Conservation (phyloP, 2,329 filamentous ascomycete genomes). For the Amylocarpus encephaloides region DNA sequence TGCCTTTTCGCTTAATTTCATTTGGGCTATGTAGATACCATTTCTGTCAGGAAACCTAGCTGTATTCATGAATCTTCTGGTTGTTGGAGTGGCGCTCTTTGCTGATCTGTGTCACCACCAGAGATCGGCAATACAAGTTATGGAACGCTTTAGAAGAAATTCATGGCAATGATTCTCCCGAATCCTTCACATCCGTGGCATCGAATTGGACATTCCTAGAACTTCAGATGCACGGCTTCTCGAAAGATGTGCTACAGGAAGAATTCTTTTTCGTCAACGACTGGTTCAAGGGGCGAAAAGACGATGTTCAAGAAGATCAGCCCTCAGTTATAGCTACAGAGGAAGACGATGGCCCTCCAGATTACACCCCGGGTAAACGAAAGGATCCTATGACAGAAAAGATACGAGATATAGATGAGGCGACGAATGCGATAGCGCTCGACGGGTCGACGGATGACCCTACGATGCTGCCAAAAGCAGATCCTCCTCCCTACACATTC, state of each 20-base stretch:
- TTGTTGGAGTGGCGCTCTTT: not conserved
- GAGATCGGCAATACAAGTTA: constrained; percentile 9
- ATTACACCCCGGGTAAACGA: constrained; percentile 11
- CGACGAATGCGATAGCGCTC: constrained; percentile 2
- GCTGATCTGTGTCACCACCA: not conserved
- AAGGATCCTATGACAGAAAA: constrained; percentile 8
- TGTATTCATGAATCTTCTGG: not conserved
- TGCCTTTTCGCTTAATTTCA: too few relatives aligned
- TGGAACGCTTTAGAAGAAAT: constrained; percentile 9
- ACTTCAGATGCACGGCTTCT: constrained; percentile 12
- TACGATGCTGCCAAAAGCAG: constrained; percentile 1
- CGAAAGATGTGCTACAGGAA: constrained; percentile 12
- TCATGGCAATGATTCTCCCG: constrained; percentile 3
- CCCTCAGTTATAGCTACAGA: not conserved
- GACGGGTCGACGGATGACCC: not conserved
- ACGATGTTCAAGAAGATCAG: not conserved
- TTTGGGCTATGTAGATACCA: too few relatives aligned
- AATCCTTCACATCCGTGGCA: constrained; percentile 8
- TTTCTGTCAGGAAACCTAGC: too few relatives aligned
- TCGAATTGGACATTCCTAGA: constrained; percentile 13
- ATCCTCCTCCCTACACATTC: constrained; percentile 18
- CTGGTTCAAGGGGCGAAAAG: constrained; percentile 14
- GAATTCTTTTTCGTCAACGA: constrained; percentile 20
- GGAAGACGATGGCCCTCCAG: constrained; percentile 9
- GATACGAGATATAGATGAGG: constrained; percentile 6